Evolutionary conservation across 129 eudicot genomes (phyloP).

Genomic region (sunflower (Helianthus annuus)): DNA sequence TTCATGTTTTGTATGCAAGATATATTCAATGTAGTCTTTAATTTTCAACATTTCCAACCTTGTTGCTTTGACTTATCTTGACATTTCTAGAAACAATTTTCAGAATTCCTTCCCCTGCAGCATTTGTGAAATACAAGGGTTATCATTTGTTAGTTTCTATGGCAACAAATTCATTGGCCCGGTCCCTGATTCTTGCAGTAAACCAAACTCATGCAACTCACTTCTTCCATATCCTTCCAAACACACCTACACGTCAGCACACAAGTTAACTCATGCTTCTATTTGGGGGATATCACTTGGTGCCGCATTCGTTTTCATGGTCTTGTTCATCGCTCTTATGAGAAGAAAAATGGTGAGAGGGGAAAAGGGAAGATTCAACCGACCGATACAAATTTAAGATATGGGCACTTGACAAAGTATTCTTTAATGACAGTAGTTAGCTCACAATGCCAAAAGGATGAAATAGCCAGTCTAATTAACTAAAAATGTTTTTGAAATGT

Average conservation of each 20-base stretch:
- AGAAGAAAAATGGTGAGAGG: conserved; percentile 41
- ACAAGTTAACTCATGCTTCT: conserved; percentile 40
- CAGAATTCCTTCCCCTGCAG: conserved; percentile 60
- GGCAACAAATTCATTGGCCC: conserved; percentile 59
- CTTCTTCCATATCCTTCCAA: conserved; percentile 36
- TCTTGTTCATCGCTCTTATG: conserved; percentile 44
- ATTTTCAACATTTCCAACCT: too few relatives aligned
- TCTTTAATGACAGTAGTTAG: not conserved
- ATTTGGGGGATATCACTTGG: conserved; percentile 49
- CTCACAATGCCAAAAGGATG: too few relatives aligned
- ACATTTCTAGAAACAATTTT: conserved; percentile 67
- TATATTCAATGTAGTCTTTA: too few relatives aligned
- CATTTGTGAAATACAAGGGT: conserved; percentile 65
- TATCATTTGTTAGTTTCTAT: conserved; percentile 52
- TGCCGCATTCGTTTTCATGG: conserved; percentile 34
- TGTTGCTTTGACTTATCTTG: conserved; percentile 75
- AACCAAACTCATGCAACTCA: conserved; percentile 40
- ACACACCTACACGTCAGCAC: conserved; percentile 26
- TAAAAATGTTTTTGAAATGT: too few relatives aligned
- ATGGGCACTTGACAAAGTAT: conserved; percentile 47
- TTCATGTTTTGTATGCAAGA: too few relatives aligned
- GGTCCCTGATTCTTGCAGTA: conserved; percentile 62
- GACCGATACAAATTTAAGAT: conserved; percentile 43
- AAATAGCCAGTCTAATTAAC: too few relatives aligned
- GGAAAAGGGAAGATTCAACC: conserved; percentile 44